Evolutionary conservation across 2,329 filamentous ascomycete genomes (phyloP), one percentile per base, ranked within the genome.

Genomic region (Colletotrichum sp.): DNA sequence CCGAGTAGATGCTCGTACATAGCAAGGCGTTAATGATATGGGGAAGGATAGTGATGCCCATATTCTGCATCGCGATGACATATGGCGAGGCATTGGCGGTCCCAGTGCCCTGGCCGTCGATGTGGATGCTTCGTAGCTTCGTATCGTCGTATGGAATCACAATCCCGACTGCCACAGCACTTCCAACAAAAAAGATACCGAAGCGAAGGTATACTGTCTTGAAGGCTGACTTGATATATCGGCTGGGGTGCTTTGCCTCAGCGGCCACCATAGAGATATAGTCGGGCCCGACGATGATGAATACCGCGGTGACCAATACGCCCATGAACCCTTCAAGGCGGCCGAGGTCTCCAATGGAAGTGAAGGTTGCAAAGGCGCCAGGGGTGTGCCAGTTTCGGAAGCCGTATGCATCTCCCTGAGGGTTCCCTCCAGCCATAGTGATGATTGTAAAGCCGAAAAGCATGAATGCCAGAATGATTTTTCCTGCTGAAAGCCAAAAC

Each of bases 311-410:
- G 81, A 94, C 94, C 60, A 95, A 84, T 72, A 92, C 93, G 73
- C 90, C 90, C 34, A 95, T 85, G 81, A 95, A 95, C 4, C 94
- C 94, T 24, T 95, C 88, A 80, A 94, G 95, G 66, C 89, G 89
- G 49, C 94, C 95, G 0, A 94, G 86, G 55, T 88, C 81, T 6
- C 93, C 93, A 0, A 85, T 49, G 5, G 70, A 73, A 24, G 72
- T 65, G 52, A 76, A 77, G 4, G 64, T 44, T 13, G 75, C 71
- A 26, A 76, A 76, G 10, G 70, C 63, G n/a, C 80, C 80, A 44
- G 74, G 68, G 24, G 69, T 63, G 10, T 63, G 39, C 65, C 71
- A 79, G 69, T 79, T 76, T 8, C 71, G 59, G 72, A 79, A 80
- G 9, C 80, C 80, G 62, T 80, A 77, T 16, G 76, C 76, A 44